These are phyloP conservation scores for Xylaria sp. DNA, from an alignment of 2,329 filamentous ascomycete species.

Conservation along the genomic window DNA sequence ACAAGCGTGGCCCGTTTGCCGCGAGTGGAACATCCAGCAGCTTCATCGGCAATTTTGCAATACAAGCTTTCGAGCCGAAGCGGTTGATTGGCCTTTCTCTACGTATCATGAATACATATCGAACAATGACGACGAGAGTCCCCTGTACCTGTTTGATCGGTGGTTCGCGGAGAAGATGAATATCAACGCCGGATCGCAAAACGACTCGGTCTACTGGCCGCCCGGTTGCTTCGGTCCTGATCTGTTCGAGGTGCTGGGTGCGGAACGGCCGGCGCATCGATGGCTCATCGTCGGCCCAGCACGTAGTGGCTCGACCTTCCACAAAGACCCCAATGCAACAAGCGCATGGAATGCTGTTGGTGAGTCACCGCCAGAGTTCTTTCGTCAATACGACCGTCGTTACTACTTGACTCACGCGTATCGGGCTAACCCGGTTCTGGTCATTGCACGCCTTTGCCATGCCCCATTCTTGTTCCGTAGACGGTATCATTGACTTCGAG, in stretches of 20 bases:
- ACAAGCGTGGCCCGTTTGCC: constrained; percentile 80
- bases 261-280: constrained; percentile 83
- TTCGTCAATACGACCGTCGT: background rate
- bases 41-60: constrained; percentile 72
- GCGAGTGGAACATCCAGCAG: constrained; percentile 76
- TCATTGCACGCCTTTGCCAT: background rate
- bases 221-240: constrained; percentile 89
- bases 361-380: constrained; percentile 18
- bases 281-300: constrained; percentile 94
- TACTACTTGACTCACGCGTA: background rate
- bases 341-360: constrained; percentile 92
- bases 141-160: constrained; percentile 91
- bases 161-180: constrained; percentile 88
- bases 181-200: constrained; percentile 65
- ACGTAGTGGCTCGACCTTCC: constrained; percentile 91
- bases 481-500: constrained; percentile 14
- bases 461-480: background rate
- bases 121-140: constrained; percentile 83
- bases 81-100: constrained; percentile 89
- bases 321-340: constrained; percentile 80
- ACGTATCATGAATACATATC: constrained; percentile 86
- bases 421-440: background rate
- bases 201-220: constrained; percentile 74
- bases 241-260: constrained; percentile 80
- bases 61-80: constrained; percentile 85